These are phyloP conservation scores for Prinsepia uniflora DNA, from an alignment of 306 rosid genomes.

Conservation along the genomic window DNA sequence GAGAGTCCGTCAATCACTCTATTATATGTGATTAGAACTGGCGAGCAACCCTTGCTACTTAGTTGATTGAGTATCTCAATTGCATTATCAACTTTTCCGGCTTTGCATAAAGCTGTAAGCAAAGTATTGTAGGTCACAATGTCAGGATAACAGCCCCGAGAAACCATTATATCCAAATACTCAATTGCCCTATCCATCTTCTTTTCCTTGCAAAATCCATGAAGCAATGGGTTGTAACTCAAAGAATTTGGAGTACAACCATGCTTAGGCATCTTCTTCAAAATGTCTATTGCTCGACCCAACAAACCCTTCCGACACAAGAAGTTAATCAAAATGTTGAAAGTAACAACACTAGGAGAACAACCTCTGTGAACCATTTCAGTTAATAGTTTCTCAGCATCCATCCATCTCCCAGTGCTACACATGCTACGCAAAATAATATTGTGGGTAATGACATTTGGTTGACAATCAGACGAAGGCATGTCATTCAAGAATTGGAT, in stretches of 20 bases:
- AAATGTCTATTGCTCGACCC: conserved; percentile 79
- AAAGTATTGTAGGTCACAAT: conserved; percentile 90
- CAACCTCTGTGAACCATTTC: conserved; percentile 87
- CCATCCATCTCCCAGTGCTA: conserved; percentile 92
- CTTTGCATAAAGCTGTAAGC: conserved; percentile 86
- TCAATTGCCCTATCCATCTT: conserved; percentile 83
- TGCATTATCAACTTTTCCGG: conserved; percentile 87
- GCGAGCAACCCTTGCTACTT: conserved; percentile 80
- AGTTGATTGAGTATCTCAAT: conserved; percentile 81
- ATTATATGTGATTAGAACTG: conserved; percentile 80
- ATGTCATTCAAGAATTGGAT: conserved; percentile 57
- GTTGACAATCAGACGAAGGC: conserved; percentile 65
- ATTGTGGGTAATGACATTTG: conserved; percentile 77
- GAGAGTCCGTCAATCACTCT: conserved; percentile 88
- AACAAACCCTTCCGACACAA: conserved; percentile 78
- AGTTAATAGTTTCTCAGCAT: conserved; percentile 67
- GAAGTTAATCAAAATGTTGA: conserved; percentile 90
- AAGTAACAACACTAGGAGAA: conserved; percentile 94
- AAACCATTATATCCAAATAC: conserved; percentile 79
- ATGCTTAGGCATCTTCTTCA: conserved; percentile 86
- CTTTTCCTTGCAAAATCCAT: conserved; percentile 84
- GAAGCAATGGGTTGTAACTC: conserved; percentile 95
- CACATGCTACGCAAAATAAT: conserved; percentile 87
- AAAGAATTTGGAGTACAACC: conserved; percentile 86
- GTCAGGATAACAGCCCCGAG: conserved; percentile 92